A percentile compares a stretch with the other conserved stretches of the same genome.
These are phyloP conservation scores for Colletotrichum costaricense DNA, from an alignment of 2,329 filamentous ascomycete genomes.

Conservation along the genomic window DNA sequence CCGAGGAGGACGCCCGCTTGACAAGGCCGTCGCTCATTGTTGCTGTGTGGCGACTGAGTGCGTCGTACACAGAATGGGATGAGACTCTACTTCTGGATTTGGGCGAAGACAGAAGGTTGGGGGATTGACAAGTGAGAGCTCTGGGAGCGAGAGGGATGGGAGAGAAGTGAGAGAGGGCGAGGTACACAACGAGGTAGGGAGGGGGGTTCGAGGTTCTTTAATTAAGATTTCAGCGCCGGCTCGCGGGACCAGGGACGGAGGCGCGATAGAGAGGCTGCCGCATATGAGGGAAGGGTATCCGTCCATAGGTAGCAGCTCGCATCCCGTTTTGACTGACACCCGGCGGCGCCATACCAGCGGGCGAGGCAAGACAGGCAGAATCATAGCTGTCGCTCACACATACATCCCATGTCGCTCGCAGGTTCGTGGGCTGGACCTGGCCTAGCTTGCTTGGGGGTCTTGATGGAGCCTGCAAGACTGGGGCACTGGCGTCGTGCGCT, in stretches of 20 bases:
- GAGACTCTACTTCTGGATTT: constrained; percentile 2
- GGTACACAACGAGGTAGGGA: neutral
- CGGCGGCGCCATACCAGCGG: neutral
- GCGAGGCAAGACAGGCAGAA: neutral
- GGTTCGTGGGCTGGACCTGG: constrained; percentile 29
- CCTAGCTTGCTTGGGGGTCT: constrained; percentile 17
- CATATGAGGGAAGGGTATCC: constrained; percentile 4
- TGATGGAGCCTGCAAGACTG: constrained; percentile 13
- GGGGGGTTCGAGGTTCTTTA: constrained; percentile 30
- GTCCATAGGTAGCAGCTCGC: neutral
- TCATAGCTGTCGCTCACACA: constrained; percentile 6
- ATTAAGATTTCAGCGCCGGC: constrained; percentile 22
- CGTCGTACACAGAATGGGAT: neutral
- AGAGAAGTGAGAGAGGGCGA: neutral
- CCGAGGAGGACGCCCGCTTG: constrained; percentile 44
- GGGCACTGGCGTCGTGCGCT: constrained; percentile 10
- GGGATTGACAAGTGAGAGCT: constrained; percentile 13
- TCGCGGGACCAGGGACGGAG: constrained; percentile 11
- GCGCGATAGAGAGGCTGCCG: constrained; percentile 8
- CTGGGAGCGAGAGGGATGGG: constrained; percentile 24
- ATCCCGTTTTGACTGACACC: constrained; percentile 3
- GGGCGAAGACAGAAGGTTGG: neutral
- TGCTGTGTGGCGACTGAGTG: constrained; percentile 5
- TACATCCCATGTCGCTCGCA: constrained; percentile 2
- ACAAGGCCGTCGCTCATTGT: constrained; percentile 40